Evolutionary conservation across 805 yeast genomes (phyloP).

Genomic region (Grigorovia transvaalensis): DNA sequence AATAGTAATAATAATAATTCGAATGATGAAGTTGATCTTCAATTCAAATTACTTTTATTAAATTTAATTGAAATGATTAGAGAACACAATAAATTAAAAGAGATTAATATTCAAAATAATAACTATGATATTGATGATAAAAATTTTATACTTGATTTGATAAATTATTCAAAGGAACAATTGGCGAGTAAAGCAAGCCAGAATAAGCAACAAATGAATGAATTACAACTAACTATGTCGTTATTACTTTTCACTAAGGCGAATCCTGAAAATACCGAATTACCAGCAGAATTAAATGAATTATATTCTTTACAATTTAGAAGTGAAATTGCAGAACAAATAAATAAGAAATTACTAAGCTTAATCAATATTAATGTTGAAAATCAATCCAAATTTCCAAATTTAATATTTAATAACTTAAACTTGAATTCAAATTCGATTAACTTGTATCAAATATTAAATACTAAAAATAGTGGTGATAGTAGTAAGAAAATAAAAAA

Average conservation of each 20-base stretch:
- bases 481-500: not conserved
- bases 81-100: slow-evolving; percentile 20
- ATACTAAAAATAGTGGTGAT: not conserved
- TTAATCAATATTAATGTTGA: slow-evolving; percentile 17
- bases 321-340: slow-evolving; percentile 54
- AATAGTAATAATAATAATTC: slow-evolving; percentile 43
- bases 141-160: slow-evolving; percentile 41
- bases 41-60: slow-evolving; percentile 62
- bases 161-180: slow-evolving; percentile 51
- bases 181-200: slow-evolving; percentile 52
- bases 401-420: slow-evolving; percentile 5
- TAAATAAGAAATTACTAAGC: slow-evolving; percentile 41
- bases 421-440: not conserved
- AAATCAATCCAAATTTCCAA: slow-evolving; percentile 10
- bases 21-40: slow-evolving; percentile 58
- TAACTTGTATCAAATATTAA: not conserved
- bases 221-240: slow-evolving; percentile 78
- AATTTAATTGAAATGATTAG: slow-evolving; percentile 76
- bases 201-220: slow-evolving; percentile 50
- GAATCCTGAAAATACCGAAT: slow-evolving; percentile 23
- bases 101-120: slow-evolving; percentile 12
- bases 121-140: slow-evolving; percentile 28
- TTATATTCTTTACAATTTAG: slow-evolving; percentile 53
- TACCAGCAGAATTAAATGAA: slow-evolving; percentile 46
- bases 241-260: slow-evolving; percentile 42